Base-by-base conservation (phyloP, 2,329 filamentous ascomycete genomes). In the Claviceps arundinis region DNA sequence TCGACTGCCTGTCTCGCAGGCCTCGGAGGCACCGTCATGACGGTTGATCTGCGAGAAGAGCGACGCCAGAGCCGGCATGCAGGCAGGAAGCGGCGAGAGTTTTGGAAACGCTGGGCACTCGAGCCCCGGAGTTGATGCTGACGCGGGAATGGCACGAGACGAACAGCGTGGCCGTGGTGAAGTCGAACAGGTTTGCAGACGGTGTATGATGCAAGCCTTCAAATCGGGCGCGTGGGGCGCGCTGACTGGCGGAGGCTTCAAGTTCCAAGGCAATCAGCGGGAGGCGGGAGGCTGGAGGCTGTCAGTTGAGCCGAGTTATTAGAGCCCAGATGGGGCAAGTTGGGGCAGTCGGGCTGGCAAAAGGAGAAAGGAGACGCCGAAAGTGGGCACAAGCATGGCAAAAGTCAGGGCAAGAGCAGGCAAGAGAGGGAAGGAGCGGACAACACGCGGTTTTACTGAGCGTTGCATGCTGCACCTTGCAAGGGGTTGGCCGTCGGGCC, bases 1-100 rank as follows among this genome's bases (percentile, higher is more conserved):
- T 69, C 65, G 43, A 61, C 68, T 64, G 57, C 67, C 65, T 67
- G 70, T 65, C 59, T 60, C 42, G 55, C 52, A 38, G 58, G 54
- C 45, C 58, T 60, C 48, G 68, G 67, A 48, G 67, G 67, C 56
- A 65, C 61, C 57, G 68, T 66, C 70, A 71, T 72, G 62, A 51
- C 56, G 60, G 53, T 42, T 43, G 44, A 13, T 16, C 17, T 22
- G 45, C 47, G 47, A 52, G 47, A 51, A 49, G 52, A 30, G 44
- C 47, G 50, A 52, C 46, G 47, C 47, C 50, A 51, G 42, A 37
- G 49, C 55, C 51, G 54, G 55, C 51, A 55, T 55, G 55, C 51
- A 55, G 52, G 53, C 43, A 47, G 37, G 53, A 37, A 45, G 43
- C 13, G 37, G 22, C 19, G 50, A 30, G 17, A 26, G 40, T 45